A percentile compares a stretch with the other conserved stretches of the same genome.
Conservation (phyloP, 495 filamentous ascomycete genomes). For the Bryoglossum gracile region DNA sequence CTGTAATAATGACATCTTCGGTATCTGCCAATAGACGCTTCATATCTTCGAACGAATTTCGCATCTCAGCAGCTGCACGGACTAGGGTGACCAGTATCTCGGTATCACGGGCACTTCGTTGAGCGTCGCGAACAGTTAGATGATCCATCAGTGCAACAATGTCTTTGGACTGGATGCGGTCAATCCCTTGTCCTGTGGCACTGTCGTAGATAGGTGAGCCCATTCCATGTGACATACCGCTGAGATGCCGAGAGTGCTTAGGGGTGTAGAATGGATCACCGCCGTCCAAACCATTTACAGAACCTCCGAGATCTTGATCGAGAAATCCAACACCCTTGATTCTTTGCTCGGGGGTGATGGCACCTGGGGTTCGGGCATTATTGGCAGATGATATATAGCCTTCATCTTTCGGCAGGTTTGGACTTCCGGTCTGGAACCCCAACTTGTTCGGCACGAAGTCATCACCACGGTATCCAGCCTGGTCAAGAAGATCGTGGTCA, state of each 20-base stretch:
- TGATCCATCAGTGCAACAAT: conserved; percentile 98
- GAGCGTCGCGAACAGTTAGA: conserved; percentile 93
- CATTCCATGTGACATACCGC: conserved; percentile 87
- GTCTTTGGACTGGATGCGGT: conserved; percentile 92
- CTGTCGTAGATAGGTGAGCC: conserved; percentile 85
- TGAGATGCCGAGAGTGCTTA: conserved; percentile 64
- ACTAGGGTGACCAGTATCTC: conserved; percentile 95
- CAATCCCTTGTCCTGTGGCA: conserved; percentile 80
- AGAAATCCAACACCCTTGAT: conserved; percentile 53
- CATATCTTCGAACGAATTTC: conserved; percentile 93
- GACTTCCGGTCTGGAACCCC: conserved; percentile 28
- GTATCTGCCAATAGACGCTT: conserved; percentile 85
- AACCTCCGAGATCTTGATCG: conserved; percentile 42
- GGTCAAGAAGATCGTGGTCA: conserved; percentile 41
- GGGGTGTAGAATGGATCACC: conserved; percentile 50
- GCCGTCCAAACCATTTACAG: conserved; percentile 53
- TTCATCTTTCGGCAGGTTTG: conserved; percentile 62
- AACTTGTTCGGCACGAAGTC: conserved; percentile 26
- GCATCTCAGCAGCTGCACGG: conserved; percentile 92
- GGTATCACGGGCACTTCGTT: conserved; percentile 92
- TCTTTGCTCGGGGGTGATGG: conserved; percentile 52
- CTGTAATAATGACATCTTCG: conserved; percentile 73
- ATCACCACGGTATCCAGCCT: conserved; percentile 31
- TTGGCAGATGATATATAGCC: conserved; percentile 84
- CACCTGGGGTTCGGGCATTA: conserved; percentile 52